These are phyloP conservation scores for Bullera alba DNA, from an alignment of 768 basidiomycete genomes.

Conservation along the genomic window DNA sequence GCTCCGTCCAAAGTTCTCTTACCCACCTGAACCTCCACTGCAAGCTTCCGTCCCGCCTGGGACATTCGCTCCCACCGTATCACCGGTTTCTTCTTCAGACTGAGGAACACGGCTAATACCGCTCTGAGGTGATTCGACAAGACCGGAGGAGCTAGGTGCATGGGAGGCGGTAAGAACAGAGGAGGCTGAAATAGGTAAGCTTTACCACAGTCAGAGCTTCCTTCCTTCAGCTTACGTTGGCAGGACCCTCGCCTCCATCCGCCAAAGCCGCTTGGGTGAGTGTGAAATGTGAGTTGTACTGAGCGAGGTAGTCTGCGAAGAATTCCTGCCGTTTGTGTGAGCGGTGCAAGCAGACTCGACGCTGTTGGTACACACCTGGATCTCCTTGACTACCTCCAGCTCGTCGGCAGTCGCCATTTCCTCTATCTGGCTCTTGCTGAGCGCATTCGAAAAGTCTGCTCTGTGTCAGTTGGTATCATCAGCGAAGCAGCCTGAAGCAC, in stretches of 20 bases:
- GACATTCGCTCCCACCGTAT: slow-evolving; percentile 94
- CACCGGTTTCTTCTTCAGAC: slow-evolving; percentile 90
- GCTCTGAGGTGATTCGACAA: slow-evolving; percentile 74
- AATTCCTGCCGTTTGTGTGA: slow-evolving; percentile 59
- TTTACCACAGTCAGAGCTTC: neutral
- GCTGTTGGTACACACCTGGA: slow-evolving; percentile 61
- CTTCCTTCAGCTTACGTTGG: slow-evolving; percentile 29
- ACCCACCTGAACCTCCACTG: slow-evolving; percentile 71
- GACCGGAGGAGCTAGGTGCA: slow-evolving; percentile 49
- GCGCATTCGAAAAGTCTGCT: slow-evolving; percentile 90
- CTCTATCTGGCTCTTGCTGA: slow-evolving; percentile 85
- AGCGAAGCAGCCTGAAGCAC: slow-evolving; percentile 47
- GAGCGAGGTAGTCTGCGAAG: slow-evolving; percentile 90
- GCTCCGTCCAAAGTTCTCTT: neutral
- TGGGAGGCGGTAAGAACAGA: slow-evolving; percentile 41
- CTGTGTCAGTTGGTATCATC: neutral
- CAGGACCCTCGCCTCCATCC: slow-evolving; percentile 43
- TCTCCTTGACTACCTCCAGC: slow-evolving; percentile 91
- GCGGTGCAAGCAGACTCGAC: neutral
- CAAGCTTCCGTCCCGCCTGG: slow-evolving; percentile 81
- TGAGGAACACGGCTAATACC: slow-evolving; percentile 76
- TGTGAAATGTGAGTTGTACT: slow-evolving; percentile 79
- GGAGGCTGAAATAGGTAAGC: slow-evolving; percentile 28
- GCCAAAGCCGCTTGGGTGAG: slow-evolving; percentile 48
- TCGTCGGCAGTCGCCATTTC: slow-evolving; percentile 88